These are phyloP conservation scores for Penicillium crystallinum DNA, from an alignment of 495 filamentous ascomycete species.

Conservation along the genomic window DNA sequence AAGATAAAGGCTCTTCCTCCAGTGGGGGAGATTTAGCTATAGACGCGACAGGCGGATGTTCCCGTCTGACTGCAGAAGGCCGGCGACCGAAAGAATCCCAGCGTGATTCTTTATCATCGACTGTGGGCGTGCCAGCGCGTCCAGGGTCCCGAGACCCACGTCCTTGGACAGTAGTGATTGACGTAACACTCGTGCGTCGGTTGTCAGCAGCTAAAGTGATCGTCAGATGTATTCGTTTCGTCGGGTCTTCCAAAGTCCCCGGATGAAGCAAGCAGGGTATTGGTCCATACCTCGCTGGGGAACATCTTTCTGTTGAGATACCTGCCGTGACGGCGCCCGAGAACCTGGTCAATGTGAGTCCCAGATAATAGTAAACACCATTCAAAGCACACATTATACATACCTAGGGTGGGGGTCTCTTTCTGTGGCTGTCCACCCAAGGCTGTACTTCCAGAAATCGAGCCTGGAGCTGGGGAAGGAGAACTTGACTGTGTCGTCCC, in stretches of 20 bases:
- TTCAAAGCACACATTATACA: conserved; percentile 26
- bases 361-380: not conserved
- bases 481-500: conserved; percentile 44
- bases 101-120: conserved; percentile 32
- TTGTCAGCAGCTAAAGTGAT: conserved; percentile 14
- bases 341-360: conserved; percentile 37
- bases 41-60: conserved; percentile 20
- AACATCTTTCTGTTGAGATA: conserved; percentile 57
- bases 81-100: conserved; percentile 33
- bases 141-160: conserved; percentile 28
- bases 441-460: conserved; percentile 44
- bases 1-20: conserved; percentile 32
- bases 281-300: conserved; percentile 38
- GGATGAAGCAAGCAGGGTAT: not conserved
- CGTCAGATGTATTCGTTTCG: conserved; percentile 2
- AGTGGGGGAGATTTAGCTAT: conserved; percentile 31
- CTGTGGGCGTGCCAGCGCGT: conserved; percentile 43
- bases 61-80: conserved; percentile 26
- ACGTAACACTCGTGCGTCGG: conserved; percentile 51
- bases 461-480: conserved; percentile 45
- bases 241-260: not conserved
- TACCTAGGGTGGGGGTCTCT: conserved; percentile 53
- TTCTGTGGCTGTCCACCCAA: conserved; percentile 54
- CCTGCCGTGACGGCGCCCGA: conserved; percentile 55
- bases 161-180: conserved; percentile 44